Evolutionary conservation across 169 alveolate species (phyloP).

Genomic region (Eimeria maxima): DNA sequence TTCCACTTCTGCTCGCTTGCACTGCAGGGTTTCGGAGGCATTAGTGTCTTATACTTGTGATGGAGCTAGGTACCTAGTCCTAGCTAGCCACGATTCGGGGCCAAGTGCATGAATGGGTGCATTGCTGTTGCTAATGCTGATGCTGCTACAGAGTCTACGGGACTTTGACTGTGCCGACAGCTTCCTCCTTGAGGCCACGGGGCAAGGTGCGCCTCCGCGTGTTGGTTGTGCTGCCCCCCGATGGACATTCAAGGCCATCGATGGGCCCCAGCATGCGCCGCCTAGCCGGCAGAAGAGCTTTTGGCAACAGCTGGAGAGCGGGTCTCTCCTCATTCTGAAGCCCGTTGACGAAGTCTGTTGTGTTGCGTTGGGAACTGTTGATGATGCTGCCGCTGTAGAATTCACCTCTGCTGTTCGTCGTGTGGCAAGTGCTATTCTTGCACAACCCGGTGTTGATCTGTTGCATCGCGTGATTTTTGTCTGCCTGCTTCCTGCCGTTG

Average conservation of each 20-base stretch:
- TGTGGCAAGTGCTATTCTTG: background rate
- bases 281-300: constrained; percentile 44
- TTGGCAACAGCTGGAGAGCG: constrained; percentile 75
- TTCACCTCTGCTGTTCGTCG: background rate
- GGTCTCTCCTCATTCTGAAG: constrained; percentile 48
- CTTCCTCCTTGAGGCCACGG: constrained; percentile 72
- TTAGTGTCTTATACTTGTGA: background rate
- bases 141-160: constrained; percentile 72
- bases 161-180: constrained; percentile 65
- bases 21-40: background rate
- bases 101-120: background rate
- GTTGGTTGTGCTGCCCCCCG: constrained; percentile 49
- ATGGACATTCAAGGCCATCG: constrained; percentile 33
- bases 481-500: background rate
- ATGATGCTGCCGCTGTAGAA: background rate
- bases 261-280: constrained; percentile 50
- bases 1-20: background rate
- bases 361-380: background rate
- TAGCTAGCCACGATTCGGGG: background rate
- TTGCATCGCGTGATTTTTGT: background rate
- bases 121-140: constrained; percentile 4
- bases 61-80: background rate
- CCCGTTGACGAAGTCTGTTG: constrained; percentile 49
- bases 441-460: background rate
- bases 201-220: constrained; percentile 34